phyloP scores from a whole-genome alignment of 805 yeast species.

The Teunomyces panamensis region DNA sequence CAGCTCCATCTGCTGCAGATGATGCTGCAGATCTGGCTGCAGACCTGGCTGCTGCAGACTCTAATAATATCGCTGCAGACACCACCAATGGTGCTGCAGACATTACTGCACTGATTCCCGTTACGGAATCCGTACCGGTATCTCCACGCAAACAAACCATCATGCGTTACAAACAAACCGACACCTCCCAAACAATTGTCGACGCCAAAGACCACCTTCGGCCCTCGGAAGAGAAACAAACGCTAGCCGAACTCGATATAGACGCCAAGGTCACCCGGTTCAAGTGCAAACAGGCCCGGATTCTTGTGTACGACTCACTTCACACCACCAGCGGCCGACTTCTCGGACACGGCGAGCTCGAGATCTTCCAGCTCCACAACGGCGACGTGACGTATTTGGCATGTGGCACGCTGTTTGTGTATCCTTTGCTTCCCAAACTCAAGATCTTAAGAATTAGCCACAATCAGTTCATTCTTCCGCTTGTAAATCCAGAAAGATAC shows the following conservation, averaged over 20 bases:
- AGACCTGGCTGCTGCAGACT: neutral
- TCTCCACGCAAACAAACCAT: constrained; percentile 41
- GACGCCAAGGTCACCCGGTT: constrained; percentile 38
- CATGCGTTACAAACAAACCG: constrained; percentile 35
- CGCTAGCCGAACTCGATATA: constrained; percentile 20
- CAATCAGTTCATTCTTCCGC: constrained; percentile 56
- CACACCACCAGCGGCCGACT: constrained; percentile 39
- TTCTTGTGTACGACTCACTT: constrained; percentile 37
- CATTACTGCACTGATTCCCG: neutral
- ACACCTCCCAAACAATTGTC: constrained; percentile 7
- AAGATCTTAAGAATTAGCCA: constrained; percentile 50
- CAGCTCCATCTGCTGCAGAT: neutral
- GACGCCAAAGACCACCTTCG: constrained; percentile 28
- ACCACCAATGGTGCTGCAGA: neutral
- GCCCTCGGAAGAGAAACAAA: constrained; percentile 3
- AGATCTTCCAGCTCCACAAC: constrained; percentile 56
- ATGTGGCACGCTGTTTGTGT: constrained; percentile 65
- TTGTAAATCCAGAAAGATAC: constrained; percentile 72
- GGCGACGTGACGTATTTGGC: constrained; percentile 58
- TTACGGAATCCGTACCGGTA: constrained; percentile 4
- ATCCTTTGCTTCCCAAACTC: constrained; percentile 68
- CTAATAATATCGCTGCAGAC: no score
- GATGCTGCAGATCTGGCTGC: neutral
- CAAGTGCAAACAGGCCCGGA: constrained; percentile 27
- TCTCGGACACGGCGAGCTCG: constrained; percentile 60